Percentiles rank a stretch among this genome's conserved stretches.
Conservation (phyloP, 1,284 basidiomycete species). For the Heliocybe sulcata region DNA sequence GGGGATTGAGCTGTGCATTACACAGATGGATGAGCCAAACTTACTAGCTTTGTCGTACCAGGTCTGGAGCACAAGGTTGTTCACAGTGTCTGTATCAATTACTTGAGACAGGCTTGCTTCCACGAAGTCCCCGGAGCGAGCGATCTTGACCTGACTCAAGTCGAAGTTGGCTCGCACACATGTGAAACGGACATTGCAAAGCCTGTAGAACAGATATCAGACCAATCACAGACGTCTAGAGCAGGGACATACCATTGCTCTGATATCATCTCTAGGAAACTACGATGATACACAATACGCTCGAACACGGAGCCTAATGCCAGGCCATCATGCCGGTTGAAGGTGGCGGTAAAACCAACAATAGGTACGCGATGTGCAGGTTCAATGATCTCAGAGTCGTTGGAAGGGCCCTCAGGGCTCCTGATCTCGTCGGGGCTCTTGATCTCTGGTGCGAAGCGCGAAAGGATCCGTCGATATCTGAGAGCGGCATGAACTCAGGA, state of each 20-base stretch:
- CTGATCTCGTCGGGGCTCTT: conserved; percentile 40
- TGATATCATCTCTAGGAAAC: conserved; percentile 89
- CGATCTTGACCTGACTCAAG: conserved; percentile 61
- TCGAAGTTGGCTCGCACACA: conserved; percentile 72
- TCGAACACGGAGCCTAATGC: conserved; percentile 88
- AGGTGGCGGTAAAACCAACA: conserved; percentile 94
- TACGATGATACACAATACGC: conserved; percentile 90
- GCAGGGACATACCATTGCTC: conserved; percentile 67
- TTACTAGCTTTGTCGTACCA: conserved; percentile 79
- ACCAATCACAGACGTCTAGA: neutral
- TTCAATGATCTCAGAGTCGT: too few species aligned
- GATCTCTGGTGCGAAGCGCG: conserved; percentile 65
- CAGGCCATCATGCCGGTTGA: conserved; percentile 87
- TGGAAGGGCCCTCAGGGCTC: conserved; percentile 24
- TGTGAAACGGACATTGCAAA: conserved; percentile 81
- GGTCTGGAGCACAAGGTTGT: conserved; percentile 69
- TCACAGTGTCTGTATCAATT: conserved; percentile 74
- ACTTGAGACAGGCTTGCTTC: conserved; percentile 68
- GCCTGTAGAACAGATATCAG: conserved; percentile 40
- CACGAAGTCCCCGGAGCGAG: conserved; percentile 73
- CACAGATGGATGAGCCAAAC: conserved; percentile 11
- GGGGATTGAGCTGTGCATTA: neutral
- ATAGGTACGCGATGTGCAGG: conserved; percentile 65
- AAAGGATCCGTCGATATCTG: conserved; percentile 75
- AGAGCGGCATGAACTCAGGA: conserved; percentile 1